A percentile compares a stretch with the other conserved stretches of the same genome.
These are phyloP conservation scores for Cordyceps javanica DNA, from an alignment of 2,329 filamentous ascomycete genomes.

Conservation along the genomic window DNA sequence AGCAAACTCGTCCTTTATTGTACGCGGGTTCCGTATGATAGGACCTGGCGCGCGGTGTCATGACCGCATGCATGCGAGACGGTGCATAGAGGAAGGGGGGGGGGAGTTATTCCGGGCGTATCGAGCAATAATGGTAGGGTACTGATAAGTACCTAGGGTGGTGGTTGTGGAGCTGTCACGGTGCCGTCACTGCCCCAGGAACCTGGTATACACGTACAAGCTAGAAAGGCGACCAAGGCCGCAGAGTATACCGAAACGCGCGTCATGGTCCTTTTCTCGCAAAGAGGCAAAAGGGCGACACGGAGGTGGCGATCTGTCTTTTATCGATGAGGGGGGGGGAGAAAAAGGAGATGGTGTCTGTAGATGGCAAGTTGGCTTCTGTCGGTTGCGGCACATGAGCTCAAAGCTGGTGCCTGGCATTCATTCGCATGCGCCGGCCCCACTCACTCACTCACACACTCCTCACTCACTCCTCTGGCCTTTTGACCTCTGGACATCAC, in stretches of 20 bases:
- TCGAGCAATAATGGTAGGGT: too few relatives aligned
- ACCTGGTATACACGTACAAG: constrained; percentile 31
- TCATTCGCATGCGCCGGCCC: not conserved
- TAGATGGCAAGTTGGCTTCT: not conserved
- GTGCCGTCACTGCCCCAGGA: not conserved
- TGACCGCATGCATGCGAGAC: too few relatives aligned
- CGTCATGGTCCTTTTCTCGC: constrained; percentile 31
- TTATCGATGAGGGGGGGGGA: not conserved
- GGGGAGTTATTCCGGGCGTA: too few relatives aligned
- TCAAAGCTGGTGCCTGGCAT: constrained; percentile 2
- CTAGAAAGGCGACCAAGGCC: constrained; percentile 36
- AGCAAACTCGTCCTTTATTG: too few relatives aligned
- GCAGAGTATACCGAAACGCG: constrained; percentile 36
- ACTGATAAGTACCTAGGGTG: too few relatives aligned
- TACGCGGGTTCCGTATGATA: too few relatives aligned
- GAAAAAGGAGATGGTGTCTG: not conserved
- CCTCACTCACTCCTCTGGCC: too few relatives aligned
- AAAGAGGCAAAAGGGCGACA: not conserved
- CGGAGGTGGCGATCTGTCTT: not conserved
- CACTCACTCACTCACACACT: too few relatives aligned
- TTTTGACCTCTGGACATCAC: constrained; percentile 7
- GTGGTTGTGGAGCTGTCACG: not conserved
- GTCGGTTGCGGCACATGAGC: not conserved
- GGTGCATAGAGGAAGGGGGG: too few relatives aligned
- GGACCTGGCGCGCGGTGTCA: too few relatives aligned